Percentiles rank a stretch among this genome's conserved stretches.
These are phyloP conservation scores for Leccinum variicolor DNA, from an alignment of 768 basidiomycete species.

Conservation along the genomic window DNA sequence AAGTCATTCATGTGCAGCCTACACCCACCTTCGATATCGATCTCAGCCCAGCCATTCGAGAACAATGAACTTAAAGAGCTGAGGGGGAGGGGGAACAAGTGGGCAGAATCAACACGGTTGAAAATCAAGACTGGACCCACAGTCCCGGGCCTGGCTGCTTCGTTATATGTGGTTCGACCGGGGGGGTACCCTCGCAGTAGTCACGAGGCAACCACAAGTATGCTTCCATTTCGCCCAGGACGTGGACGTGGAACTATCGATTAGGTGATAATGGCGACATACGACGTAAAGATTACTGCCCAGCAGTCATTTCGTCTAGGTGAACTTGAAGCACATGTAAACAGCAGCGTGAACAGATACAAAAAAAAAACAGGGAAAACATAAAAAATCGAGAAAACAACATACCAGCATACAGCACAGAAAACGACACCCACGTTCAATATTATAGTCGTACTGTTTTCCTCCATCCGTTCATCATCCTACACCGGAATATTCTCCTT, in stretches of 20 bases:
- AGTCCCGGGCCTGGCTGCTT: background rate
- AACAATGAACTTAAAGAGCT: background rate
- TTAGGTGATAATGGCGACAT: background rate
- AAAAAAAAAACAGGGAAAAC: background rate
- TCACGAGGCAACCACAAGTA: background rate
- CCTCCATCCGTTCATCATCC: background rate
- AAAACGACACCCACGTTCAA: background rate
- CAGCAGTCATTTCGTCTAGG: background rate
- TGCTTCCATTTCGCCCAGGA: background rate
- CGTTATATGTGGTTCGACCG: constrained; percentile 2
- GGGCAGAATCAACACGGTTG: background rate
- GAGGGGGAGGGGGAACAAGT: background rate
- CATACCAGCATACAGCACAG: constrained; percentile 12
- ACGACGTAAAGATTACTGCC: background rate
- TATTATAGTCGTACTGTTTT: background rate
- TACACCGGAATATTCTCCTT: constrained; percentile 28
- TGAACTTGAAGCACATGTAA: background rate
- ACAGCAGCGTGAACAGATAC: background rate
- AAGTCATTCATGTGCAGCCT: background rate
- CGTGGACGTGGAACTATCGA: background rate
- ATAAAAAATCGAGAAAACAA: background rate
- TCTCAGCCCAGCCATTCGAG: background rate
- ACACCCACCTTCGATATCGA: background rate
- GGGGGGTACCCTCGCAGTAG: constrained; percentile 17
- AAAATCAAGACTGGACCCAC: background rate